phyloP scores from a whole-genome alignment of 768 basidiomycete species.

The Podaxis sp. region DNA sequence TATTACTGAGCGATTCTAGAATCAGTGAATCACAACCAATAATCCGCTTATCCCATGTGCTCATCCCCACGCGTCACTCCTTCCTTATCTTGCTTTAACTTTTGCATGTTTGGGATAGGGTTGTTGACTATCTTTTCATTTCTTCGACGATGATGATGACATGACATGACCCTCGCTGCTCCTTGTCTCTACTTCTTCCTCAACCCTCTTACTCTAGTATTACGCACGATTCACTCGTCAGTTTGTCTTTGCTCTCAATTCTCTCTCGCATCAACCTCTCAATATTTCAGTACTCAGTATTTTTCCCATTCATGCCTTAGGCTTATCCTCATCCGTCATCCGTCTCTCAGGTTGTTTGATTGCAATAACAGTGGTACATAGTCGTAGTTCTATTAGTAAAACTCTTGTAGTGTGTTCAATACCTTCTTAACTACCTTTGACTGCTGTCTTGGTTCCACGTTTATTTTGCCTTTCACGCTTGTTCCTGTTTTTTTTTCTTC shows the following conservation, averaged over 20 bases:
- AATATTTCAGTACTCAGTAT: slow-evolving; percentile 3
- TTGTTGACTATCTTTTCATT: slow-evolving; percentile 17
- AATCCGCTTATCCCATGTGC: slow-evolving; percentile 37
- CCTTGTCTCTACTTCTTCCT: slow-evolving; percentile 2
- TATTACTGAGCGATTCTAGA: slow-evolving; percentile 42
- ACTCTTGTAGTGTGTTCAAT: slow-evolving; percentile 13
- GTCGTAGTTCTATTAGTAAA: slow-evolving; percentile 13
- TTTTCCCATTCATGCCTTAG: not conserved
- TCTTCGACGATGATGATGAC: slow-evolving; percentile 16
- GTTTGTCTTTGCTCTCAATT: slow-evolving; percentile 11
- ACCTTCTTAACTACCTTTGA: slow-evolving; percentile 21
- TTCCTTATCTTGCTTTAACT: slow-evolving; percentile 20
- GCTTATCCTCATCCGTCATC: slow-evolving; percentile 7
- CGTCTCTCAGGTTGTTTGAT: slow-evolving; percentile 14
- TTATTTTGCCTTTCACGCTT: slow-evolving; percentile 12
- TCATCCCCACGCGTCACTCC: slow-evolving; percentile 3
- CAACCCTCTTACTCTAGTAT: slow-evolving; percentile 3
- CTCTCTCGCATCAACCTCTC: slow-evolving; percentile 7
- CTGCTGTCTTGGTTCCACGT: slow-evolving; percentile 16
- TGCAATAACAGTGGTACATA: slow-evolving; percentile 15
- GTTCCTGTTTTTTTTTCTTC: slow-evolving; percentile 22
- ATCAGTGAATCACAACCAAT: slow-evolving; percentile 58
- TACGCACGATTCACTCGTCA: slow-evolving; percentile 15
- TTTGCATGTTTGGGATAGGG: slow-evolving; percentile 4
- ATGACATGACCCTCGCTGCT: slow-evolving; percentile 15